These are phyloP conservation scores for Ceratobasidium sp. DNA, from an alignment of 1,284 basidiomycete species.

Conservation along the genomic window DNA sequence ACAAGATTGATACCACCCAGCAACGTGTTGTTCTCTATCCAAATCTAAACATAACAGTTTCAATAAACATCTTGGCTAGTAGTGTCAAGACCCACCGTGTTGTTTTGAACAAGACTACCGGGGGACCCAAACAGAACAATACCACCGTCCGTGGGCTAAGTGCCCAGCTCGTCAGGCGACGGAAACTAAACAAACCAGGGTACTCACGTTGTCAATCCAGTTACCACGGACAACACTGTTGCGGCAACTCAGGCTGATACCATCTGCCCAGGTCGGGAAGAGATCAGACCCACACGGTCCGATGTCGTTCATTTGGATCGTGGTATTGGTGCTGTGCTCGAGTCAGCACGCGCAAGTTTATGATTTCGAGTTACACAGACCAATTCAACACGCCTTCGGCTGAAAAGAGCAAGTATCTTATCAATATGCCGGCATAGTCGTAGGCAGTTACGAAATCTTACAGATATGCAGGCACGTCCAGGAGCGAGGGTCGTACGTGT, in stretches of 20 bases:
- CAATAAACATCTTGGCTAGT: background rate
- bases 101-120: constrained; percentile 56
- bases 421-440: background rate
- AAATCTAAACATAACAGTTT: constrained; percentile 16
- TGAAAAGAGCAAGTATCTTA: background rate
- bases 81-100: constrained; percentile 56
- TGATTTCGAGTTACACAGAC: background rate
- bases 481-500: constrained; percentile 55
- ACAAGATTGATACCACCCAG: constrained; percentile 69
- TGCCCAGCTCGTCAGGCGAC: constrained; percentile 15
- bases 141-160: constrained; percentile 50
- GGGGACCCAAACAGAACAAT: constrained; percentile 61
- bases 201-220: constrained; percentile 58
- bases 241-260: constrained; percentile 59
- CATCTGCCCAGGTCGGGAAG: constrained; percentile 60
- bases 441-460: constrained; percentile 22
- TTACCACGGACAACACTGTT: constrained; percentile 59
- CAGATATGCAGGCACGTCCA: constrained; percentile 44
- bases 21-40: constrained; percentile 40
- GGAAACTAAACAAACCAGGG: constrained; percentile 50
- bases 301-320: constrained; percentile 58
- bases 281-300: constrained; percentile 57
- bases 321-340: constrained; percentile 54
- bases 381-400: constrained; percentile 39
- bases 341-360: constrained; percentile 52